Percentiles rank a stretch among this genome's conserved stretches.
Evolutionary conservation across 2,329 filamentous ascomycete species (phyloP).

Genomic region (Penicillium sp.): DNA sequence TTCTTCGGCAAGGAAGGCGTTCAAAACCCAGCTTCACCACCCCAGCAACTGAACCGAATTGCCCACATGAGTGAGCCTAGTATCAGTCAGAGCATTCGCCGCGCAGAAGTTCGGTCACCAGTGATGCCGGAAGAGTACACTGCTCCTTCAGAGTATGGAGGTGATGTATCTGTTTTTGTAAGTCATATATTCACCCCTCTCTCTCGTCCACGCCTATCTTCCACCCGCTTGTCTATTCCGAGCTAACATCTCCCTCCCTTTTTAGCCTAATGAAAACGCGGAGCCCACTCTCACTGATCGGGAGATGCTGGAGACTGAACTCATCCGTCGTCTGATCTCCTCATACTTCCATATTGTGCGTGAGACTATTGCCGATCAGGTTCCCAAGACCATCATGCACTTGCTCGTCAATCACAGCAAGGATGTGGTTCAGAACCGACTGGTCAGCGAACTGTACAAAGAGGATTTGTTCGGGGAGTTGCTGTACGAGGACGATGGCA

Average conservation of each 20-base stretch:
- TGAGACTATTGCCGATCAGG: conserved; percentile 97
- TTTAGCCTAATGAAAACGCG: conserved; percentile 48
- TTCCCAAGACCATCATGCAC: conserved; percentile 98
- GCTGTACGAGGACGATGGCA: conserved; percentile 93
- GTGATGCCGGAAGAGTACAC: conserved; percentile 47
- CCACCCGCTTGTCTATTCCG: neutral
- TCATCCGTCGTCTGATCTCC: conserved; percentile 93
- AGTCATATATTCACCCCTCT: conserved; percentile 29
- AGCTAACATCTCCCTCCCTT: conserved; percentile 1
- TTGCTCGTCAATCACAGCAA: conserved; percentile 97
- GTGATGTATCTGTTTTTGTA: conserved; percentile 50
- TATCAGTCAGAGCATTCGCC: conserved; percentile 79
- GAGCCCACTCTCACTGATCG: conserved; percentile 92
- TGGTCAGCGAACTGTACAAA: conserved; percentile 94
- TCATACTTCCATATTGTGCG: conserved; percentile 99
- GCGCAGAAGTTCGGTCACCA: conserved; percentile 52
- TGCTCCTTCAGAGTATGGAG: conserved; percentile 39
- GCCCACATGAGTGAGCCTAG: conserved; percentile 78
- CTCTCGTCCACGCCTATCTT: neutral
- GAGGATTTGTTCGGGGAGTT: conserved; percentile 88
- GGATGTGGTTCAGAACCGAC: conserved; percentile 93
- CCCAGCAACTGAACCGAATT: conserved; percentile 58
- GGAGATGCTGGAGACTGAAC: conserved; percentile 94
- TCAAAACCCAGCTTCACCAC: conserved; percentile 45
- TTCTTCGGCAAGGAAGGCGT: conserved; percentile 92